Evolutionary conservation across 2,329 filamentous ascomycete species (phyloP), one percentile per base, ranked within the genome.

Genomic region (Colletotrichum lentis): DNA sequence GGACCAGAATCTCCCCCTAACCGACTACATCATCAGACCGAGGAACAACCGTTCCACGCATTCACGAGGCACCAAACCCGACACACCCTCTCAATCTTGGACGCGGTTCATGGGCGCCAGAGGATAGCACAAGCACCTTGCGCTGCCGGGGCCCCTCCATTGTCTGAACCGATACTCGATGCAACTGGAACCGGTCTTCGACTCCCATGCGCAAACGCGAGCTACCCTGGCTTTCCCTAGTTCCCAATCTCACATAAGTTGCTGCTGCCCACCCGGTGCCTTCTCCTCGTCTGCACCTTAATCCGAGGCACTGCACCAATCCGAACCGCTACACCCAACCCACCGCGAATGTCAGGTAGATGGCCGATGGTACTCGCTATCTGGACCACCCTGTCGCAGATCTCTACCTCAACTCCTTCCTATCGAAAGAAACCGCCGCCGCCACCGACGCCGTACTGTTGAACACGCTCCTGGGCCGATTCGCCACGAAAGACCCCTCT

Each of bases 361-460:
- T 90, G 87, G 88, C 89, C 82, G 87, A 91, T 88, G 87, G 85
- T 86, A 86, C 86, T 81, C 84, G 83, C 80, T 88, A 88, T 82
- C 80, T 83, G 80, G 83, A 86, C 82, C 85, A 86, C 83, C 76
- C 78, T 74, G 82, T 84, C 80, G 82, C 83, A 80, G 86, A 85
- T 77, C 84, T 85, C 77, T 86, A 86, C 79, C 85, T 86, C 79
- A 79, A 82, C 62, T 39, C 66, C 54, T 53, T 70, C 58, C 52
- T 63, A 70, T 49, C 67, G 27, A 67, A 67, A 73, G 84, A 85
- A 75, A 81, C 84, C 76, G 78, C 83, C 49, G 18, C 49, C 49
- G 18, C 49, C 71, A 82, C 80, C 75, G 77, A 78, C 75, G 78
- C 76, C 74, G 20, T 52, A 44, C 80, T 78, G 70, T 44, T 79